phyloP scores from a whole-genome alignment of 1,139 yeast species.

The Yamadazyma triangularis region DNA sequence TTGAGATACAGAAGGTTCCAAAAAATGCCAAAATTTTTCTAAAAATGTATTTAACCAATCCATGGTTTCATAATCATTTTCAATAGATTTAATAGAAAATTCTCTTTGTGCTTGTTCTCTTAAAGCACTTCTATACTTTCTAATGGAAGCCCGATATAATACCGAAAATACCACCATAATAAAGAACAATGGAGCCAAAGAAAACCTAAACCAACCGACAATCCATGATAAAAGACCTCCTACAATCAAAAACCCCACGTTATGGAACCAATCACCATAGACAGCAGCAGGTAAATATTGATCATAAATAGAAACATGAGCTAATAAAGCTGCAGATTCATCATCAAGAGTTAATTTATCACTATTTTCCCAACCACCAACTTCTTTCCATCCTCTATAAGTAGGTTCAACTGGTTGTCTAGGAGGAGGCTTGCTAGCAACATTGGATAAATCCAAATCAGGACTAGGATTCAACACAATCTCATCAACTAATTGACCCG shows the following conservation, averaged over 20 bases:
- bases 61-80: conserved; percentile 85
- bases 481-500: conserved; percentile 6
- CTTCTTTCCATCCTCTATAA: conserved; percentile 90
- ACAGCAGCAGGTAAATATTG: conserved; percentile 63
- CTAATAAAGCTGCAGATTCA: conserved; percentile 61
- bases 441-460: conserved; percentile 31
- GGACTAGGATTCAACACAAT: conserved; percentile 23
- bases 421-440: conserved; percentile 42
- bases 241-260: conserved; percentile 60
- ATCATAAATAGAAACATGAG: conserved; percentile 67
- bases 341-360: conserved; percentile 65
- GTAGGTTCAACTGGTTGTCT: conserved; percentile 60
- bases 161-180: conserved; percentile 57
- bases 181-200: conserved; percentile 76
- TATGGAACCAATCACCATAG: conserved; percentile 96
- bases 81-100: conserved; percentile 72
- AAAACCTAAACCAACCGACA: conserved; percentile 71
- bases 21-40: conserved; percentile 84
- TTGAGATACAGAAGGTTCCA: conserved; percentile 88
- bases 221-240: conserved; percentile 74
- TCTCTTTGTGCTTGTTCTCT: conserved; percentile 86
- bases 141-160: conserved; percentile 77
- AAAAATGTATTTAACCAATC: conserved; percentile 90
- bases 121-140: conserved; percentile 68
- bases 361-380: conserved; percentile 76